phyloP scores from a whole-genome alignment of 768 basidiomycete species.

The Dentipellis fragilis region DNA sequence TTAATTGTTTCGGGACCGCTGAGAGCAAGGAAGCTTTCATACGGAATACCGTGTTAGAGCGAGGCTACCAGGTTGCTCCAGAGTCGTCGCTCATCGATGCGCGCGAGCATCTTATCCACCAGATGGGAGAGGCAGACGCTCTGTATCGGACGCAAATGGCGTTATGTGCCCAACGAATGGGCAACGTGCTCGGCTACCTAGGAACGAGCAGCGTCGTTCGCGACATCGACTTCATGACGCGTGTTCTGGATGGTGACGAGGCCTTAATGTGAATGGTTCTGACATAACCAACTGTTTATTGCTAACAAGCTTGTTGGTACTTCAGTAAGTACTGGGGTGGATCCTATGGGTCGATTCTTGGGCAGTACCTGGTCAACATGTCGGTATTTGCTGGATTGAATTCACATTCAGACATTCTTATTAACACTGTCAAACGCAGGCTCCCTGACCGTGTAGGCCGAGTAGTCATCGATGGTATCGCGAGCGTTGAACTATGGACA shows the following conservation, averaged over 20 bases:
- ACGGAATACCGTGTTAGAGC: not conserved
- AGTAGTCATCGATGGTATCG: not conserved
- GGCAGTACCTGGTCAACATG: slow-evolving; percentile 25
- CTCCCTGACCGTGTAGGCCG: not conserved
- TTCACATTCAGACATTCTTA: too few species aligned
- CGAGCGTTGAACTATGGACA: not conserved
- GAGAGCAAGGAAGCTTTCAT: not conserved
- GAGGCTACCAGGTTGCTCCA: not conserved
- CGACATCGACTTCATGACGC: slow-evolving; percentile 22
- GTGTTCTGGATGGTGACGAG: slow-evolving; percentile 19
- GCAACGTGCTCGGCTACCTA: slow-evolving; percentile 20
- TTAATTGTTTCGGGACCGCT: not conserved
- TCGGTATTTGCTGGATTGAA: slow-evolving; percentile 1
- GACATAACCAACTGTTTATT: not conserved
- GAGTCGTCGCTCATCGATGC: not conserved
- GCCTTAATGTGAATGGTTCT: slow-evolving; percentile 12
- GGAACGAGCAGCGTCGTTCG: slow-evolving; percentile 24
- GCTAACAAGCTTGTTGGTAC: not conserved
- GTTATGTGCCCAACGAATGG: slow-evolving; percentile 4
- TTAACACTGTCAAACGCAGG: not conserved
- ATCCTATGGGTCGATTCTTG: slow-evolving; percentile 23
- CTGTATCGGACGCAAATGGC: not conserved
- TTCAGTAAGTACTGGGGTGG: slow-evolving; percentile 21
- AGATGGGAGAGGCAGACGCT: not conserved
- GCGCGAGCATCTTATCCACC: not conserved